phyloP scores from a whole-genome alignment of 2,329 filamentous ascomycete genomes.

The Fusarium sacchari region DNA sequence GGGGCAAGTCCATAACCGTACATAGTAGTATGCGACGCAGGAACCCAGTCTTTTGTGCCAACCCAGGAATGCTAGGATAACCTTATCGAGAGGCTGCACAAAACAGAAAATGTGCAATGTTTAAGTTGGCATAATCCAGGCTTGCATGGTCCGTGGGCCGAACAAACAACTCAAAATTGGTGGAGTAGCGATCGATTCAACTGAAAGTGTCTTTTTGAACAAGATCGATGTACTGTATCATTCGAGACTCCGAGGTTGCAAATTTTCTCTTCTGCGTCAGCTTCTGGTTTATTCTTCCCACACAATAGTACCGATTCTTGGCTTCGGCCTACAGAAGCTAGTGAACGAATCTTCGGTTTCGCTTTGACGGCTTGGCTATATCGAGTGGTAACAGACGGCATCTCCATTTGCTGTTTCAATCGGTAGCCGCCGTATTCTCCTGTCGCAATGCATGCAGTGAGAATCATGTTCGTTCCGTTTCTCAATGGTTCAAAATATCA shows the following conservation, averaged over 20 bases:
- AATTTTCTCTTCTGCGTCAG: not conserved
- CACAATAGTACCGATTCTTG: not conserved
- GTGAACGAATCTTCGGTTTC: not conserved
- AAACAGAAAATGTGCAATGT: conserved; percentile 22
- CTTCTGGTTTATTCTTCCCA: not conserved
- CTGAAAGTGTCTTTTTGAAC: not conserved
- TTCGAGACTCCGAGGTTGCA: not conserved
- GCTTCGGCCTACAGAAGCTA: not conserved
- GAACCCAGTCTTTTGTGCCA: conserved; percentile 19
- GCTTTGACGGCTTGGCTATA: not conserved
- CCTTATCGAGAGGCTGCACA: conserved; percentile 18
- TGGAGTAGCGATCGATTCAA: conserved; percentile 11
- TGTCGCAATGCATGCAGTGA: not conserved
- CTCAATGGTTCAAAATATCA: not conserved
- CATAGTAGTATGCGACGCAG: conserved; percentile 27
- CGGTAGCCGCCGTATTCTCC: conserved; percentile 15
- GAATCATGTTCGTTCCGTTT: not conserved
- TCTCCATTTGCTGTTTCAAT: conserved; percentile 34
- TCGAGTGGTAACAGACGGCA: conserved; percentile 4
- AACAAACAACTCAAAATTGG: conserved; percentile 5
- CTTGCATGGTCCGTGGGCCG: not conserved
- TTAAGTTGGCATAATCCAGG: not conserved
- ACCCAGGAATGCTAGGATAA: conserved; percentile 22
- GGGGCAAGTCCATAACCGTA: conserved; percentile 20
- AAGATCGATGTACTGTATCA: not conserved